Conservation (phyloP, 306 rosid genomes). For the Prunus mira region DNA sequence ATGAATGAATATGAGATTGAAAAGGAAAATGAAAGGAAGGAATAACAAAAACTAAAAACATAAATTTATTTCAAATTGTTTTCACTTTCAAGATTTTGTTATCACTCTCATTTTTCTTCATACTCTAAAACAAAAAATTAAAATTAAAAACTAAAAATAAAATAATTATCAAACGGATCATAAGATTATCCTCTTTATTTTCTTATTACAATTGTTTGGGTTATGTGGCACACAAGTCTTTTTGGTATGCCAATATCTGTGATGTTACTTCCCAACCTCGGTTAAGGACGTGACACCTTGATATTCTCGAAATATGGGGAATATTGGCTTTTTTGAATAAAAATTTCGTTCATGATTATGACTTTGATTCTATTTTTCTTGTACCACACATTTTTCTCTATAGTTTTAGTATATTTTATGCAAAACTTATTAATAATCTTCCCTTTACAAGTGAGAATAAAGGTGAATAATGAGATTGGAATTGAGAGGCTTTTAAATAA, state of each 20-base stretch:
- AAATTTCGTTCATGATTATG: neutral
- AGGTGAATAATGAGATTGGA: neutral
- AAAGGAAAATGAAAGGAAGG: fast-evolving
- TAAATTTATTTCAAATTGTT: no score
- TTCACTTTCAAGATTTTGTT: no score
- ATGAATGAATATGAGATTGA: no score
- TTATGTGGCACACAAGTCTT: neutral
- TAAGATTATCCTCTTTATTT: no score
- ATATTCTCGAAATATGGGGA: neutral
- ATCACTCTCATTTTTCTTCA: no score
- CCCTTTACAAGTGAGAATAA: neutral
- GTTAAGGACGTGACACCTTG: constrained; percentile 13
- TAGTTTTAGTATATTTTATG: neutral
- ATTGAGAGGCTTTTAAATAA: neutral
- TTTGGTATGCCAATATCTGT: neutral
- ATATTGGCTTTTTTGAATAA: neutral
- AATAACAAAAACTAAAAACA: no score
- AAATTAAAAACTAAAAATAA: no score
- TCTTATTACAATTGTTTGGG: no score
- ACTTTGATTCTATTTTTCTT: constrained; percentile 6
- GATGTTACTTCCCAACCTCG: neutral
- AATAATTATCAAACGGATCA: no score
- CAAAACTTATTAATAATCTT: neutral
- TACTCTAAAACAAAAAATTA: fast-evolving
- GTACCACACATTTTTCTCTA: neutral